Conservation (phyloP, 441 rosid species). For the Pelargonium citronellum region DNA sequence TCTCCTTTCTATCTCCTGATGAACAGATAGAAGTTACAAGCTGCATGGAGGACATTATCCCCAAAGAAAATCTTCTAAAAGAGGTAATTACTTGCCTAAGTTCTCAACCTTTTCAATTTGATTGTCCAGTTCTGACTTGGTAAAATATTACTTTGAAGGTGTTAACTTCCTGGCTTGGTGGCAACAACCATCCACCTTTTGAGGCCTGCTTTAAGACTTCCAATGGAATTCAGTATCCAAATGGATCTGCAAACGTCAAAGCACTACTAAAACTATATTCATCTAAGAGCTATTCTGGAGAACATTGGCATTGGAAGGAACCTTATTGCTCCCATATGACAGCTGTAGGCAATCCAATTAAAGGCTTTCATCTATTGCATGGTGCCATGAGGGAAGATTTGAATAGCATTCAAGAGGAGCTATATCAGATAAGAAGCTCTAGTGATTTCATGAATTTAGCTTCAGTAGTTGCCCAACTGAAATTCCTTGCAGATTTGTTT, state of each 20-base stretch:
- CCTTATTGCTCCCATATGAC: slow-evolving; percentile 18
- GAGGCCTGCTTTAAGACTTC: slow-evolving; percentile 22
- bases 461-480: slow-evolving; percentile 40
- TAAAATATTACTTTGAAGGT: slow-evolving; percentile 42
- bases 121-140: slow-evolving; percentile 24
- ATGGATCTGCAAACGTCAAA: slow-evolving; percentile 27
- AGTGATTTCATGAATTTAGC: slow-evolving; percentile 30
- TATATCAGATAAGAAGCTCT: slow-evolving; percentile 33
- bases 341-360: slow-evolving; percentile 31
- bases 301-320: slow-evolving; percentile 29
- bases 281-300: slow-evolving; percentile 27
- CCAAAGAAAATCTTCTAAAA: slow-evolving; percentile 42
- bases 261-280: slow-evolving; percentile 21
- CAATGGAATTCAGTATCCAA: slow-evolving; percentile 21
- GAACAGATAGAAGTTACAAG: slow-evolving; percentile 34
- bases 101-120: slow-evolving; percentile 14
- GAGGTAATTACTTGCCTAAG: slow-evolving; percentile 40
- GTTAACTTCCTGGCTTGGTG: slow-evolving; percentile 47
- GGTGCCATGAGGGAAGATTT: slow-evolving; percentile 54
- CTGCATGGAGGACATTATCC: slow-evolving; percentile 40
- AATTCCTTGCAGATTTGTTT: slow-evolving; percentile 63
- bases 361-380: slow-evolving; percentile 51
- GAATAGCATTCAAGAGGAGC: slow-evolving; percentile 43
- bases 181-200: slow-evolving; percentile 24
- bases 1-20: slow-evolving; percentile 40